Evolutionary conservation across 73 alveolate species (phyloP).

Genomic region (Paraurostyla sp.): DNA sequence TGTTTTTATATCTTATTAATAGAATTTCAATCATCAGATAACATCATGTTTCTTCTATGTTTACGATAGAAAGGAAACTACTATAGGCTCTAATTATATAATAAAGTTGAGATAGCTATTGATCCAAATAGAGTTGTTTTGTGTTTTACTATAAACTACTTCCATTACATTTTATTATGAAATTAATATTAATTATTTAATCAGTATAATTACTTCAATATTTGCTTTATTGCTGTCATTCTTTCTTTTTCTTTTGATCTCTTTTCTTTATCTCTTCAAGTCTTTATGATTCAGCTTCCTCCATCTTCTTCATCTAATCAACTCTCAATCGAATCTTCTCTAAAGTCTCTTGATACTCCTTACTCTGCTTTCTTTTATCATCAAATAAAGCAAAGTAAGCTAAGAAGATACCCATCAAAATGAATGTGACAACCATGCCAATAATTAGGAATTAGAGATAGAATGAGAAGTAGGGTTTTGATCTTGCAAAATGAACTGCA

Average conservation of each 20-base stretch:
- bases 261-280: background rate
- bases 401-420: conserved; percentile 11
- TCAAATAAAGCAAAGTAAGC: conserved; percentile 1
- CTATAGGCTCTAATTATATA: too few relatives aligned
- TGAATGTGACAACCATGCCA: conserved; percentile 4
- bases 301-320: background rate
- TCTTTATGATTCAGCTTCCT: conserved; percentile 20
- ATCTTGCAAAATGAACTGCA: conserved; percentile 17
- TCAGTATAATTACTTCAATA: too few relatives aligned
- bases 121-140: too few relatives aligned
- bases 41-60: too few relatives aligned
- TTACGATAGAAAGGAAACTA: too few relatives aligned
- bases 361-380: background rate
- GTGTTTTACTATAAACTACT: too few relatives aligned
- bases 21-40: background rate
- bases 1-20: too few relatives aligned
- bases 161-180: too few relatives aligned
- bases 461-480: background rate
- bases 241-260: background rate
- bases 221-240: background rate
- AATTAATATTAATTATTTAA: too few relatives aligned
- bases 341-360: background rate
- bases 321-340: background rate
- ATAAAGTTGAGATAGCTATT: too few relatives aligned
- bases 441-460: background rate